Percentiles rank a stretch among this genome's conserved stretches.
phyloP scores from a whole-genome alignment of 805 yeast species.

The Candida silvicultrix region DNA sequence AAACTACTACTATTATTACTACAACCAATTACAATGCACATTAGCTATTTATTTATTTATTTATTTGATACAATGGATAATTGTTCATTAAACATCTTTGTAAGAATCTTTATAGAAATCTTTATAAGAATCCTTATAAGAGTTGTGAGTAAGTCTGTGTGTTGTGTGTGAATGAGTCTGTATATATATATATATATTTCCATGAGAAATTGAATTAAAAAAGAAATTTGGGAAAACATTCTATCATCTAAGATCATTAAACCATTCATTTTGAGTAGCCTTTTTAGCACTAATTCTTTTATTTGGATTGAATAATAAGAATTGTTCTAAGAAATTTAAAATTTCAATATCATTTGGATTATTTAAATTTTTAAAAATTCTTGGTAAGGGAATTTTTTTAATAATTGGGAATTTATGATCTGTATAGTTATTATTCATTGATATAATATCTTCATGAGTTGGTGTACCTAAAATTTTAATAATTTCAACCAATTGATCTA shows the following conservation, averaged over 20 bases:
- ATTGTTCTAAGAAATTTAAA: conserved; percentile 46
- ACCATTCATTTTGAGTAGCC: conserved; percentile 46
- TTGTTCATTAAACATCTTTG: too few species aligned
- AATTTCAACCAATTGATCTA: conserved; percentile 94
- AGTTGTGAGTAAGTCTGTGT: too few species aligned
- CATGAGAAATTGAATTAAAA: too few species aligned
- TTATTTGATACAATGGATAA: too few species aligned
- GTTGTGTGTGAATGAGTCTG: too few species aligned
- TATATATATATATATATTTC: too few species aligned
- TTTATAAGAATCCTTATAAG: too few species aligned
- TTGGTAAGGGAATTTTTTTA: conserved; percentile 67
- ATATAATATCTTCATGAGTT: conserved; percentile 79
- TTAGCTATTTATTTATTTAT: too few species aligned
- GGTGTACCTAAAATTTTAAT: conserved; percentile 96
- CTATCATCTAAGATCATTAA: conserved; percentile 45
- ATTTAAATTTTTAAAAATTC: conserved; percentile 52
- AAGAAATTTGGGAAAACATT: too few species aligned
- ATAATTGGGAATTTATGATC: conserved; percentile 93
- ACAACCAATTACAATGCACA: too few species aligned
- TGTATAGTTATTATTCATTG: conserved; percentile 96
- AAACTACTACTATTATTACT: too few species aligned
- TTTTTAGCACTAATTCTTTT: conserved; percentile 55
- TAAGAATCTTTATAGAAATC: too few species aligned
- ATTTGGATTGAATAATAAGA: conserved; percentile 64
- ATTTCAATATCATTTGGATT: conserved; percentile 35